Conservation (phyloP, 2,329 filamentous ascomycete genomes). For the Lasiodiplodia theobromae region DNA sequence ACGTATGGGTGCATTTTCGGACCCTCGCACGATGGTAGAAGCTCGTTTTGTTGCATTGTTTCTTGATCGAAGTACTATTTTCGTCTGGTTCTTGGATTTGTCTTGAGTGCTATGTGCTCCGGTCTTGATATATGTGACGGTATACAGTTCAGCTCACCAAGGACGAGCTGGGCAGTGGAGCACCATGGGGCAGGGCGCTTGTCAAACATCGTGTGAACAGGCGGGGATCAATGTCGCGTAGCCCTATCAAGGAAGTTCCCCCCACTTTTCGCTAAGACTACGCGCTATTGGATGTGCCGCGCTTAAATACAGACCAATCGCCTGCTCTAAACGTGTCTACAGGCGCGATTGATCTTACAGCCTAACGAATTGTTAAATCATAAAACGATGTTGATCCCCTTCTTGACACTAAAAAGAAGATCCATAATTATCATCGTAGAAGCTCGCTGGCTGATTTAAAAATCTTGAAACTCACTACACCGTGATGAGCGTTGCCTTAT, state of each 20-base stretch:
- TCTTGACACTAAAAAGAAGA: too few species aligned
- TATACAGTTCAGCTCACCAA: neutral
- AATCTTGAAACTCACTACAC: too few species aligned
- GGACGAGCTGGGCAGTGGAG: neutral
- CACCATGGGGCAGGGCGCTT: neutral
- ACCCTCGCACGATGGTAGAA: neutral
- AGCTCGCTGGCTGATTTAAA: too few species aligned
- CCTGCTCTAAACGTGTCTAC: neutral
- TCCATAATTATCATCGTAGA: too few species aligned
- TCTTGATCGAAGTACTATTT: neutral
- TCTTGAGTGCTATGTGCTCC: neutral
- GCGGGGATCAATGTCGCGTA: neutral
- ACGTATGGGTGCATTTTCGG: neutral
- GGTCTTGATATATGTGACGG: slow-evolving; percentile 3
- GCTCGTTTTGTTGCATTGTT: neutral
- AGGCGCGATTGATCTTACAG: too few species aligned
- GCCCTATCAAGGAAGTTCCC: neutral
- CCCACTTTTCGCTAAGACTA: neutral
- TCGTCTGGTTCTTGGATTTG: neutral
- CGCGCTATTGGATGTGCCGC: neutral
- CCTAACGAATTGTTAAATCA: too few species aligned
- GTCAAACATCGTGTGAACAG: neutral
- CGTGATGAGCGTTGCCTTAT: too few species aligned
- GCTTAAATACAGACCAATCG: neutral
- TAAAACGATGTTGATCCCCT: too few species aligned